phyloP scores from a whole-genome alignment of 176 grass and related monocot genomes.

The Melocanna baccifera region DNA sequence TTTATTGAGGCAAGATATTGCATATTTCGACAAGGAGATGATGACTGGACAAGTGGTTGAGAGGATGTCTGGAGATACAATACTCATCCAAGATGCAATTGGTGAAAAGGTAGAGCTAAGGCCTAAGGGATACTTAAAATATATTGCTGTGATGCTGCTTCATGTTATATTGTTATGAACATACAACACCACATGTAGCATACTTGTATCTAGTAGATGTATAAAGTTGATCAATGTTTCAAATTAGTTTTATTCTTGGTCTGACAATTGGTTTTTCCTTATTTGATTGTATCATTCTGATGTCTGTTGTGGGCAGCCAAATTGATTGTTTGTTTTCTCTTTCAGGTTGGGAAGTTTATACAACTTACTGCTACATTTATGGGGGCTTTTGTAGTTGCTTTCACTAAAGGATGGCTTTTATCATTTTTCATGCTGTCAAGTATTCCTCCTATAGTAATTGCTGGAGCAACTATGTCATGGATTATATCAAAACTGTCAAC shows the following conservation, averaged over 20 bases:
- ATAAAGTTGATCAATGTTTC: neutral
- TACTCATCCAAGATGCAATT: slow-evolving; percentile 54
- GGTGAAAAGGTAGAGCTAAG: slow-evolving; percentile 38
- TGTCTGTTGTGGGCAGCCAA: neutral
- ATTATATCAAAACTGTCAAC: slow-evolving; percentile 9
- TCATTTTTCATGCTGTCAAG: slow-evolving; percentile 18
- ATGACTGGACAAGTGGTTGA: slow-evolving; percentile 41
- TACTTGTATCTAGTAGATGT: neutral
- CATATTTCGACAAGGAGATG: slow-evolving; percentile 48
- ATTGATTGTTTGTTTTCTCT: neutral
- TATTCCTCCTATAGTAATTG: slow-evolving; percentile 14
- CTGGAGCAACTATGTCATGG: neutral
- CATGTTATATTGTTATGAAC: neutral
- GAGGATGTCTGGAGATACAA: slow-evolving; percentile 48
- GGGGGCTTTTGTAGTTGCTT: slow-evolving; percentile 18
- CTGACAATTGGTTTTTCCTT: neutral
- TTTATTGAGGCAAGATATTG: slow-evolving; percentile 41
- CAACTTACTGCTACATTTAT: slow-evolving; percentile 12
- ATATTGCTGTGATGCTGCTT: neutral
- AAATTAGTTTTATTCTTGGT: neutral
- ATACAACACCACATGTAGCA: no score
- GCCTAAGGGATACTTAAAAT: neutral
- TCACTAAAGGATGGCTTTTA: slow-evolving; percentile 18
- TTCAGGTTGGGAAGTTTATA: slow-evolving; percentile 22
- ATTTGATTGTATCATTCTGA: neutral